Evolutionary conservation across 1,139 yeast genomes (phyloP).

Genomic region (Yamadazyma oceani): DNA sequence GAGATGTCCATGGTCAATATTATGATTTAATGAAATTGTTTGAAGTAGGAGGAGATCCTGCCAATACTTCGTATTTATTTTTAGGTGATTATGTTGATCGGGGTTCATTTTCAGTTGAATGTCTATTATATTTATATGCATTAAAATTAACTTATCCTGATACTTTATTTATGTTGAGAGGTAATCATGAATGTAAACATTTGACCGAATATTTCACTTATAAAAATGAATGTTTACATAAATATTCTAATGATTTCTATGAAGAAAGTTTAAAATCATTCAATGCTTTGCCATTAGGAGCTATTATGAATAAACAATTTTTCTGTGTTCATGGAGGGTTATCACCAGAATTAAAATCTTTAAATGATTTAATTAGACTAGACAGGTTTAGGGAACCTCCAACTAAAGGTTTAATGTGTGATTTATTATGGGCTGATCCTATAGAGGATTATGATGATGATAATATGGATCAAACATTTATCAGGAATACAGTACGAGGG

Average conservation of each 20-base stretch:
- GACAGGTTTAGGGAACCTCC: slow-evolving; percentile 94
- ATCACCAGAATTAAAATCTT: slow-evolving; percentile 74
- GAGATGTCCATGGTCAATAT: slow-evolving; percentile 95
- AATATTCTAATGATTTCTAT: slow-evolving; percentile 68
- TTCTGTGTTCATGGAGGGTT: slow-evolving; percentile 98
- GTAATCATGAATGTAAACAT: slow-evolving; percentile 95
- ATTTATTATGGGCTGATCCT: slow-evolving; percentile 95
- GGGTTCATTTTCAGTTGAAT: slow-evolving; percentile 90
- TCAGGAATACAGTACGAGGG: slow-evolving; percentile 78
- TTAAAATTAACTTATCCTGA: slow-evolving; percentile 77
- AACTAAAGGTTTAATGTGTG: slow-evolving; percentile 92
- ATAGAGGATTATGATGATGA: slow-evolving; percentile 83
- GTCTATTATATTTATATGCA: slow-evolving; percentile 76
- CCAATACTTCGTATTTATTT: slow-evolving; percentile 72
- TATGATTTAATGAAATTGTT: slow-evolving; percentile 87
- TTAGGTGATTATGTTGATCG: slow-evolving; percentile 96
- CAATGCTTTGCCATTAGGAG: slow-evolving; percentile 88
- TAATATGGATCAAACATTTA: slow-evolving; percentile 51
- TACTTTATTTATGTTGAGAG: slow-evolving; percentile 81
- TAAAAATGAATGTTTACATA: slow-evolving; percentile 86
- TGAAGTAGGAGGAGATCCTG: slow-evolving; percentile 94
- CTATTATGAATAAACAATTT: slow-evolving; percentile 91
- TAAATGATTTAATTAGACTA: slow-evolving; percentile 67
- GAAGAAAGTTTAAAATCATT: slow-evolving; percentile 78
- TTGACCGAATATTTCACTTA: slow-evolving; percentile 93